Percentiles rank a stretch among this genome's conserved stretches.
These are phyloP conservation scores for Teratosphaeria pseudoeucalypti DNA, from an alignment of 2,329 filamentous ascomycete species.

Conservation along the genomic window DNA sequence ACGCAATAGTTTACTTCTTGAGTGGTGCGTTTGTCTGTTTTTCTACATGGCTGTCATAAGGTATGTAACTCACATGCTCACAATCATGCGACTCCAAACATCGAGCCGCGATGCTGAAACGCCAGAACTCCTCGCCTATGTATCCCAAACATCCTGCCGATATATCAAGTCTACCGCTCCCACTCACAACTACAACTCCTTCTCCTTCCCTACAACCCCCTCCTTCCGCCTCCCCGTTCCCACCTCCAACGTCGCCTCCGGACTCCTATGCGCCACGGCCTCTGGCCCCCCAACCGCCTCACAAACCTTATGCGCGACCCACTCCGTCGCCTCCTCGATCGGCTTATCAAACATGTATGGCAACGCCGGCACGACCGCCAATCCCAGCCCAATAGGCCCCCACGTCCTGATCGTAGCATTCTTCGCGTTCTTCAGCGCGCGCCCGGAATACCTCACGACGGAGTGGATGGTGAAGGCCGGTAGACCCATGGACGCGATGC, in stretches of 20 bases:
- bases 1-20: no score
- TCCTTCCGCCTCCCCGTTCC: conserved; percentile 3
- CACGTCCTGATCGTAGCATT: conserved; percentile 68
- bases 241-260: conserved; percentile 1
- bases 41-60: no score
- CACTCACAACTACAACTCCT: conserved; percentile 3
- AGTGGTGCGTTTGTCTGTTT: no score
- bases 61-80: no score
- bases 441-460: conserved; percentile 79
- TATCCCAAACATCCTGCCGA: background rate
- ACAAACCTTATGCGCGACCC: conserved; percentile 76
- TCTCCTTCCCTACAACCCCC: conserved; percentile 2
- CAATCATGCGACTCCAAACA: background rate
- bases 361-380: conserved; percentile 63
- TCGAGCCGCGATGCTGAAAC: background rate
- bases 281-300: conserved; percentile 56
- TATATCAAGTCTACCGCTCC: background rate
- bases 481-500: conserved; percentile 82
- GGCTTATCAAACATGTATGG: conserved; percentile 83
- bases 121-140: background rate
- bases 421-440: conserved; percentile 73
- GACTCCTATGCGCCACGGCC: conserved; percentile 33
- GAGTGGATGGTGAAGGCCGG: conserved; percentile 91
- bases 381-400: conserved; percentile 72
- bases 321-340: conserved; percentile 85